Base-by-base conservation (phyloP, 2,329 filamentous ascomycete species). In the Exophiala alcalophila region DNA sequence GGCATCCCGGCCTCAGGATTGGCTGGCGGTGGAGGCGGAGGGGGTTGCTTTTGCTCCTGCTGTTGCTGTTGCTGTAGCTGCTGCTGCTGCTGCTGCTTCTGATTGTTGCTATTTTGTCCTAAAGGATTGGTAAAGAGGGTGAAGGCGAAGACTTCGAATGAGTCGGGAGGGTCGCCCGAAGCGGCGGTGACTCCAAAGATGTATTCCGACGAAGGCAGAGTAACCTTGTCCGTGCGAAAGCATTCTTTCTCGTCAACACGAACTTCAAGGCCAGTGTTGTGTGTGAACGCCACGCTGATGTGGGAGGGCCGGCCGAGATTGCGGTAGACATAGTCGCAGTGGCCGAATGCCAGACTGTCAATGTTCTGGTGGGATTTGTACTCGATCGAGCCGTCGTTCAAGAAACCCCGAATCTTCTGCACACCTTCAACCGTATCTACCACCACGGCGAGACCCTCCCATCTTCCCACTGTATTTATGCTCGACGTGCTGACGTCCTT, bases 91-190 rank as follows among this genome's bases (percentile, higher is more conserved):
- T 64, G 57, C 47, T 63, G 58, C 33, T 63, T 56, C 28, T 59
- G 58, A 16, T 51, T 16, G 53, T 57, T 53, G n/a, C n/a, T n/a
- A n/a, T n/a, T n/a, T n/a, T n/a, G n/a, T n/a, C n/a, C n/a, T n/a
- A n/a, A n/a, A 47, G 41, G 49, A 37, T 23, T 50, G 59, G 45
- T 59, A 50, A 61, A 43, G n/a, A 92, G 78, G 24, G 85, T 75
- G 61, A 97, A 77, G 63, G 91, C 94, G 73, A 90, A 92, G 54
- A 95, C 66, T 66, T 98, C 92, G 59, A 96, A 94, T 4, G 88
- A 94, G 67, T 98, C 92, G 1, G 92, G 89, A 57, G 81, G 90
- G 55, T 97, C 91, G 20, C 87, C 86, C 3, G 87, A 91, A 11
- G 87, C 86, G 28, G 91, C 92, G 9, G 85, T 88, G 55, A 98